Evolutionary conservation across 2,329 filamentous ascomycete genomes (phyloP).

Genomic region (Xylariaceae sp.): DNA sequence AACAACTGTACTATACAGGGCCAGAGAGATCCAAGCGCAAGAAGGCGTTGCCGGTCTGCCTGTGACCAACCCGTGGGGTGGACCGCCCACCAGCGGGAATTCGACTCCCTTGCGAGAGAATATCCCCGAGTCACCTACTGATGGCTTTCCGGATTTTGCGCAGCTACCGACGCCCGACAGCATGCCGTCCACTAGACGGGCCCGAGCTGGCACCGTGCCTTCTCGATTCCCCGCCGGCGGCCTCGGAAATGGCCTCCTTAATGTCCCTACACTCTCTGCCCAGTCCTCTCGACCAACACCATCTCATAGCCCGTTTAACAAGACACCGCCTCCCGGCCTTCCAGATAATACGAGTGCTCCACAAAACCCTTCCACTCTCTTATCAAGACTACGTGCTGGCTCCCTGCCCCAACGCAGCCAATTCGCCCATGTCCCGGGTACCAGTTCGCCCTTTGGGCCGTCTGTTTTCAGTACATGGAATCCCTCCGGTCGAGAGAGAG

Average conservation of each 20-base stretch:
- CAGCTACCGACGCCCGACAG: conserved; percentile 62
- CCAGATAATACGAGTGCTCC: conserved; percentile 42
- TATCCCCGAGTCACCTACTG: conserved; percentile 92
- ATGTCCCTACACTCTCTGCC: conserved; percentile 53
- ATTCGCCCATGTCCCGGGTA: conserved; percentile 51
- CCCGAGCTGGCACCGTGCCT: conserved; percentile 90
- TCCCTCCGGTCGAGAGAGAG: conserved; percentile 65
- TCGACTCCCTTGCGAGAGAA: conserved; percentile 95
- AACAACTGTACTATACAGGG: conserved; percentile 46
- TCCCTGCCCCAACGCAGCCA: conserved; percentile 88
- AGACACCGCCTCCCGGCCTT: conserved; percentile 56
- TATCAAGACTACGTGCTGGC: conserved; percentile 82
- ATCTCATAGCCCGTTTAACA: conserved; percentile 81
- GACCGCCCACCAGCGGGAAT: conserved; percentile 91
- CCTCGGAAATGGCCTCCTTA: conserved; percentile 53
- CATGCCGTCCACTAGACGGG: conserved; percentile 66
- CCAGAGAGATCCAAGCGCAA: conserved; percentile 93
- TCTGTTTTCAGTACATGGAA: conserved; percentile 90
- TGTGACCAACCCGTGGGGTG: conserved; percentile 73
- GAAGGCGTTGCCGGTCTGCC: conserved; percentile 70
- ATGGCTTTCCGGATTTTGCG: conserved; percentile 89
- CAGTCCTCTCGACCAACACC: conserved; percentile 83
- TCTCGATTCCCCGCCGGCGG: conserved; percentile 83
- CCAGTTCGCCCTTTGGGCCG: conserved; percentile 70
- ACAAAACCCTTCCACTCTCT: conserved; percentile 59